A percentile compares a stretch with the other conserved stretches of the same genome.
Evolutionary conservation across 129 eudicot genomes (phyloP).

Genomic region (Centrapalus pauciflorus): DNA sequence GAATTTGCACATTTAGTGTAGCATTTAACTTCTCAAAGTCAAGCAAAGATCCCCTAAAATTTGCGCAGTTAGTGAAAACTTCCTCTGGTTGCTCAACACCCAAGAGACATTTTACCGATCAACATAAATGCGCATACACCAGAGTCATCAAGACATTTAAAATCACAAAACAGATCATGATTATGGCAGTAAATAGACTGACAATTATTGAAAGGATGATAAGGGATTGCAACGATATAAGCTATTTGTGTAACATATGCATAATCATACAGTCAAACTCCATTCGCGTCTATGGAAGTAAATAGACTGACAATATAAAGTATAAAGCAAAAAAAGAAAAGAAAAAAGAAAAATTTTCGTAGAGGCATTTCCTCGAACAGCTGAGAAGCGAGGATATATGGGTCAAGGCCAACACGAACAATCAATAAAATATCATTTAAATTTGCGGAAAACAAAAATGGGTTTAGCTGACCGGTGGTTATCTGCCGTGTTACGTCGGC

Average conservation of each 20-base stretch:
- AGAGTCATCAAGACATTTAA: neutral
- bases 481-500: constrained; percentile 14
- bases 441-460: neutral
- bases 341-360: too few relatives aligned
- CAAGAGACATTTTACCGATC: neutral
- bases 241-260: neutral
- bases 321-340: too few relatives aligned
- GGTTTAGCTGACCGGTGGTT: constrained; percentile 24
- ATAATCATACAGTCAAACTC: neutral
- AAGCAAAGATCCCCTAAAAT: neutral
- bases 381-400: constrained; percentile 4
- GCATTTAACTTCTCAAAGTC: too few relatives aligned
- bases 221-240: neutral
- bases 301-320: neutral
- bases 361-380: constrained; percentile 45
- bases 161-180: neutral
- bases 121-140: neutral
- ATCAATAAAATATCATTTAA: neutral
- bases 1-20: too few relatives aligned
- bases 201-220: neutral
- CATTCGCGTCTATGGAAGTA: neutral
- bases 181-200: neutral
- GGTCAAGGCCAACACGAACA: neutral
- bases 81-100: too few relatives aligned
- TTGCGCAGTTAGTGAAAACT: too few relatives aligned